These are phyloP conservation scores for Neofusicoccum umdonicola DNA, from an alignment of 2,329 filamentous ascomycete genomes.

Conservation along the genomic window DNA sequence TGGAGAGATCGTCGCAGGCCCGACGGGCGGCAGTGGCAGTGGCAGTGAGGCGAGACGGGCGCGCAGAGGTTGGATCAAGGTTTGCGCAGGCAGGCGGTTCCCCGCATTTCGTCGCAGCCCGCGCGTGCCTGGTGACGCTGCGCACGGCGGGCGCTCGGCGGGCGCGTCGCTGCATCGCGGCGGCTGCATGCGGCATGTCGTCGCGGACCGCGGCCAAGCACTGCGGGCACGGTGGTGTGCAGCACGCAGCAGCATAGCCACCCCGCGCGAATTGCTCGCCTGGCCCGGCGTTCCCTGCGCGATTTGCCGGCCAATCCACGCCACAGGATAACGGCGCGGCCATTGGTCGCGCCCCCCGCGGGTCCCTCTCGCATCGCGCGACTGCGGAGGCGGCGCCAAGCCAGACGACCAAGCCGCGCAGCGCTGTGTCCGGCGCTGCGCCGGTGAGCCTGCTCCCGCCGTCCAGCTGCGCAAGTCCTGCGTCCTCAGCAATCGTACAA, in stretches of 20 bases:
- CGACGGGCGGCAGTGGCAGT: background rate
- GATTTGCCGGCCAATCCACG: conserved; percentile 12
- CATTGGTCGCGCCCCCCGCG: background rate
- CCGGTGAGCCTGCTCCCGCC: background rate
- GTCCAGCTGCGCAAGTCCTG: background rate
- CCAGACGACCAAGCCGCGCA: background rate
- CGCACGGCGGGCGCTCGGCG: too few species aligned
- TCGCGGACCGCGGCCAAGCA: background rate
- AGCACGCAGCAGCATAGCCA: background rate
- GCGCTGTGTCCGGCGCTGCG: conserved; percentile 4
- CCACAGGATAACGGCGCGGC: background rate
- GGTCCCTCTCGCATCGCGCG: conserved; percentile 2
- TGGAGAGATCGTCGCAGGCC: background rate
- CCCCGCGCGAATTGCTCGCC: background rate
- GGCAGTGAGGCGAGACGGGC: too few species aligned
- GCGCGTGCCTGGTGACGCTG: background rate
- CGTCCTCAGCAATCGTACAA: background rate
- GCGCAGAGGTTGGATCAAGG: conserved; percentile 8
- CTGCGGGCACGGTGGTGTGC: too few species aligned
- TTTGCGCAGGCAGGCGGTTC: background rate
- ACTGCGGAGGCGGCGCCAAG: background rate
- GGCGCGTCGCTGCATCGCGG: too few species aligned
- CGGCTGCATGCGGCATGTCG: background rate
- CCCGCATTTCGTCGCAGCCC: background rate
- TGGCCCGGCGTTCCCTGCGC: conserved; percentile 6